A percentile compares a stretch with the other conserved stretches of the same genome.
Evolutionary conservation across 1,284 basidiomycete genomes (phyloP).

Genomic region (Boletellus deceptivus): DNA sequence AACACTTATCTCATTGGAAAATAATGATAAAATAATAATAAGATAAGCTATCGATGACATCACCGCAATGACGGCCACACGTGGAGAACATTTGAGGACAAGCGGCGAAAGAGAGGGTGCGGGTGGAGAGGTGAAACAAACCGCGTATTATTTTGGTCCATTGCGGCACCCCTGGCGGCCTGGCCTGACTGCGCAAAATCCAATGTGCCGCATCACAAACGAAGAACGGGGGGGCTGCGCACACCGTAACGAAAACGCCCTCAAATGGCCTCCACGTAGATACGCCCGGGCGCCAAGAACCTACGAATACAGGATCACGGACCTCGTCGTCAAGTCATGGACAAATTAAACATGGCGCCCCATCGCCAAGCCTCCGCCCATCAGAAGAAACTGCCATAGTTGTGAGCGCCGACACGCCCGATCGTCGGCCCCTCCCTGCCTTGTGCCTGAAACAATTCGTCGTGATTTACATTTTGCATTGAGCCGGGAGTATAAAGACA

Average conservation of each 20-base stretch:
- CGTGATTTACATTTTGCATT: slow-evolving; percentile 20
- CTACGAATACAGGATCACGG: not conserved
- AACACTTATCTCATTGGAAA: slow-evolving; percentile 3
- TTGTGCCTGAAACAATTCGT: slow-evolving; percentile 11
- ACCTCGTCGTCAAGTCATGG: slow-evolving; percentile 3
- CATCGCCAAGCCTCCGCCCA: slow-evolving; percentile 15
- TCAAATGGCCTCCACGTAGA: not conserved
- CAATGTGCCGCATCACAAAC: not conserved
- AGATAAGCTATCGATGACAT: slow-evolving; percentile 13
- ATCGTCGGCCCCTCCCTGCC: not conserved
- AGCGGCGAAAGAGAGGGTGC: too few species aligned
- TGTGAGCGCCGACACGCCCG: not conserved
- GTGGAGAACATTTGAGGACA: too few species aligned
- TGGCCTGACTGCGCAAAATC: not conserved
- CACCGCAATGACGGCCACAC: slow-evolving; percentile 3
- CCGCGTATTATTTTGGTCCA: not conserved
- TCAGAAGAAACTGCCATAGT: slow-evolving; percentile 1
- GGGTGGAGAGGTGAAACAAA: not conserved
- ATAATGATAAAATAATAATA: slow-evolving; percentile 12
- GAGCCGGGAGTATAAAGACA: not conserved
- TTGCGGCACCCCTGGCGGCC: not conserved
- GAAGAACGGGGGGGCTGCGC: not conserved
- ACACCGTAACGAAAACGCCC: not conserved
- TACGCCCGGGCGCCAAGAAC: not conserved
- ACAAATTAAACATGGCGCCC: slow-evolving; percentile 12